phyloP scores from a whole-genome alignment of 75 land plant genomes.

The Cupressus sempervirens region DNA sequence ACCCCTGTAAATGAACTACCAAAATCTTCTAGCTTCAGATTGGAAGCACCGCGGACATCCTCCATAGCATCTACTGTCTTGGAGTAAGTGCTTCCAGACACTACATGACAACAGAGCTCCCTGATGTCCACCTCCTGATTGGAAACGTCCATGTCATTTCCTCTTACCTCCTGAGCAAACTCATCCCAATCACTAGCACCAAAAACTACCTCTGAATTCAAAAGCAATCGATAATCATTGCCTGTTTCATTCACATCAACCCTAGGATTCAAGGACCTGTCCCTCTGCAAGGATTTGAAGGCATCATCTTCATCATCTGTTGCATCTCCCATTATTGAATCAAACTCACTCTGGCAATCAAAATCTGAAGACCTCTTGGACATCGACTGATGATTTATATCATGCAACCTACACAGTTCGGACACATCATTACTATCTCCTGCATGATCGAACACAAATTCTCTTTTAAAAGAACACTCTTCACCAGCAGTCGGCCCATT shows the following conservation, averaged over 20 bases:
- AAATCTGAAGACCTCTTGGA: neutral
- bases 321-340: constrained; percentile 38
- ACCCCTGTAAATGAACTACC: neutral
- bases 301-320: constrained; percentile 28
- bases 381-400: neutral
- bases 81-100: neutral
- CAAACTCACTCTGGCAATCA: constrained; percentile 10
- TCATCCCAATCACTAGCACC: constrained; percentile 65
- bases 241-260: neutral
- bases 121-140: no score
- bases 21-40: neutral
- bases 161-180: constrained; percentile 30
- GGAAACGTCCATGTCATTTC: neutral
- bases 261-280: neutral
- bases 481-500: neutral
- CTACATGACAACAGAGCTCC: neutral
- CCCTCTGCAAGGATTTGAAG: neutral
- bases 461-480: neutral
- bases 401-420: neutral
- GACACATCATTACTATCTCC: neutral
- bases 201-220: constrained; percentile 45
- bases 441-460: neutral
- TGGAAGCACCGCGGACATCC: neutral
- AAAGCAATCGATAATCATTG: constrained; percentile 28
- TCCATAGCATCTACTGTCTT: neutral